A percentile compares a stretch with the other conserved stretches of the same genome.
These are phyloP conservation scores for Aegilops tauschii DNA, from an alignment of 176 grass and related monocot species.

Conservation along the genomic window DNA sequence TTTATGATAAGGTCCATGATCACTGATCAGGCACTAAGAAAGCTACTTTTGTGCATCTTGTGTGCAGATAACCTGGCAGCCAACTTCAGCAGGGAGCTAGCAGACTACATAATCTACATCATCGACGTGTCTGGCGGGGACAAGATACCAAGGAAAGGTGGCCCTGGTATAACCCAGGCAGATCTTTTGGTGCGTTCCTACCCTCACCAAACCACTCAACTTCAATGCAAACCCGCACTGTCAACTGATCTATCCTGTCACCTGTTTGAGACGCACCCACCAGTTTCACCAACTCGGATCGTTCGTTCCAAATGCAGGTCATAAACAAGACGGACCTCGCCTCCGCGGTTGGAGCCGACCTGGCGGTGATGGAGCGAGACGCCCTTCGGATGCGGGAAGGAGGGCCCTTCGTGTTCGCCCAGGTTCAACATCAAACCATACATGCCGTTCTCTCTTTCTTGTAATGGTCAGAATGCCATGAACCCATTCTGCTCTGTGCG, in stretches of 20 bases:
- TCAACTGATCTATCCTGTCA: neutral
- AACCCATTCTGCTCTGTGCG: no score
- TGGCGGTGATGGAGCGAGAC: slow-evolving; percentile 85
- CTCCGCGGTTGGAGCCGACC: slow-evolving; percentile 74
- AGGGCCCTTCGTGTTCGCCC: slow-evolving; percentile 89
- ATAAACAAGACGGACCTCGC: slow-evolving; percentile 99
- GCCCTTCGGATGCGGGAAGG: slow-evolving; percentile 86
- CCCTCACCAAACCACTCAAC: neutral
- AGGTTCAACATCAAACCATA: slow-evolving; percentile 36
- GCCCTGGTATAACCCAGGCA: slow-evolving; percentile 94
- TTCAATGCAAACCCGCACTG: neutral
- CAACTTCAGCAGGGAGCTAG: slow-evolving; percentile 98
- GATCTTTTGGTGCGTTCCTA: slow-evolving; percentile 64
- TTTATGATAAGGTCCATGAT: neutral
- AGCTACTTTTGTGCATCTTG: neutral
- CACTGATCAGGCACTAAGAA: neutral
- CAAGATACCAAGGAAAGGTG: slow-evolving; percentile 97
- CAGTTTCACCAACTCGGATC: neutral
- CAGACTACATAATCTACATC: slow-evolving; percentile 98
- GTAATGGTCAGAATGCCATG: neutral
- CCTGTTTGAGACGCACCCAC: neutral
- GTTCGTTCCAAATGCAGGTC: slow-evolving; percentile 44
- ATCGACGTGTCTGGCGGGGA: slow-evolving; percentile 96
- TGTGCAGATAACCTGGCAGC: slow-evolving; percentile 94
- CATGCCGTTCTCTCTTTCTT: neutral